Evolutionary conservation across 139 green algal genomes (phyloP).

Genomic region (Edaphochlamys debaryana): DNA sequence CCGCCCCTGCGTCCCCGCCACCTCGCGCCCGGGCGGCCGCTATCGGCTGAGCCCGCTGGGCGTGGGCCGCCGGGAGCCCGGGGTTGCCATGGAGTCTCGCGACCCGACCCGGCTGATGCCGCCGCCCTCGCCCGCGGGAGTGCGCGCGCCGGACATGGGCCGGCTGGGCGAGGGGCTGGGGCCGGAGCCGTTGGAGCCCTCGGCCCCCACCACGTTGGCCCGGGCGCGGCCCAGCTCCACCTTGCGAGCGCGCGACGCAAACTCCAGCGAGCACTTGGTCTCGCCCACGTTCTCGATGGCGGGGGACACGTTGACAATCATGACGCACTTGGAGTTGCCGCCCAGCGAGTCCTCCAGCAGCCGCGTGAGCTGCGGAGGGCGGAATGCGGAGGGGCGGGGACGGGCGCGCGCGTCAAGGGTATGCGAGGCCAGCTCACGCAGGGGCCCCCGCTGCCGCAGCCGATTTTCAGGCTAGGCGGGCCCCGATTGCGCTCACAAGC

Average conservation of each 20-base stretch:
- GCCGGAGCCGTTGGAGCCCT: background rate
- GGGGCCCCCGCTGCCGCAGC: too few relatives aligned
- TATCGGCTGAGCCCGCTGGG: slow-evolving; percentile 9
- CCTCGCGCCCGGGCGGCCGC: background rate
- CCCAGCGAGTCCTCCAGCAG: slow-evolving; percentile 75
- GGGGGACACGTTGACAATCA: slow-evolving; percentile 60
- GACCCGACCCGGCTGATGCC: slow-evolving; percentile 2
- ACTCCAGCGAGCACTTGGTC: slow-evolving; percentile 74
- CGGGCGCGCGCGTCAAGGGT: too few relatives aligned
- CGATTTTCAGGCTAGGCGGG: too few relatives aligned
- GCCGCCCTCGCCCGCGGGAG: background rate
- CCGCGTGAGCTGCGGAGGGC: slow-evolving; percentile 60
- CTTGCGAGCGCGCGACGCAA: slow-evolving; percentile 71
- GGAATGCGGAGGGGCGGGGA: too few relatives aligned
- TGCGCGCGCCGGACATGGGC: background rate
- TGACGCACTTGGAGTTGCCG: slow-evolving; percentile 53
- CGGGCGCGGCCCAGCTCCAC: slow-evolving; percentile 54
- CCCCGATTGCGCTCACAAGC: too few relatives aligned
- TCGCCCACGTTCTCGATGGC: slow-evolving; percentile 64
- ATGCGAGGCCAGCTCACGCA: too few relatives aligned
- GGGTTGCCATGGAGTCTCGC: background rate
- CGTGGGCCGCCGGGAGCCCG: background rate
- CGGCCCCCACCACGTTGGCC: slow-evolving; percentile 1
- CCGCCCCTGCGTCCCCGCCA: too few relatives aligned
- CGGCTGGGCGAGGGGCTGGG: background rate